Evolutionary conservation across 345 rosid genomes (phyloP).

Genomic region (Aquilaria yunnanensis): DNA sequence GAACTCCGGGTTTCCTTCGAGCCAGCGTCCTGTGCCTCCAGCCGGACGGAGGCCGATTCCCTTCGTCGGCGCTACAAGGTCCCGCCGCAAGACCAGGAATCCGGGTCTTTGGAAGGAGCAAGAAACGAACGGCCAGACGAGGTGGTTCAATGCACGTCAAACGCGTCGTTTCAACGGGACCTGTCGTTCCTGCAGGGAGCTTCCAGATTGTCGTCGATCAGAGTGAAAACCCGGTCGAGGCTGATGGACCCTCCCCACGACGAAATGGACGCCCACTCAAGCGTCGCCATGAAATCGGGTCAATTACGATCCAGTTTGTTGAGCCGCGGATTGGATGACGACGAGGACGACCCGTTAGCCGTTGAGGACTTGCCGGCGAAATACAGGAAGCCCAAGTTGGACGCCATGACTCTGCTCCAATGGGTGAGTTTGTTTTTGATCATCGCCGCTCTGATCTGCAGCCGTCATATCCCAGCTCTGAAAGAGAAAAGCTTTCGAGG

Average conservation of each 20-base stretch:
- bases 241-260: constrained; percentile 62
- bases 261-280: constrained; percentile 29
- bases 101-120: not conserved
- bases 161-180: constrained; percentile 25
- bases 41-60: constrained; percentile 10
- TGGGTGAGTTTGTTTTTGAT: constrained; percentile 64
- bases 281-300: constrained; percentile 41
- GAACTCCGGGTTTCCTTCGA: constrained; percentile 53
- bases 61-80: constrained; percentile 26
- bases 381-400: constrained; percentile 32
- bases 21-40: constrained; percentile 12
- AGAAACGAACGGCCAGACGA: constrained; percentile 20
- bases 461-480: constrained; percentile 31
- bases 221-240: constrained; percentile 60
- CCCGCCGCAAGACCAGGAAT: not conserved
- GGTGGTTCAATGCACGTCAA: constrained; percentile 45
- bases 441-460: constrained; percentile 41
- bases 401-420: constrained; percentile 41
- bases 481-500: constrained; percentile 33
- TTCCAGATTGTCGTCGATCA: constrained; percentile 30
- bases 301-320: constrained; percentile 45
- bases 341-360: constrained; percentile 64
- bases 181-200: constrained; percentile 27
- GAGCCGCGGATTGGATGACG: constrained; percentile 29
- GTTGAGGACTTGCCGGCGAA: constrained; percentile 76